Evolutionary conservation across 2,329 filamentous ascomycete genomes (phyloP).

Genomic region (Chaetomium globosum): DNA sequence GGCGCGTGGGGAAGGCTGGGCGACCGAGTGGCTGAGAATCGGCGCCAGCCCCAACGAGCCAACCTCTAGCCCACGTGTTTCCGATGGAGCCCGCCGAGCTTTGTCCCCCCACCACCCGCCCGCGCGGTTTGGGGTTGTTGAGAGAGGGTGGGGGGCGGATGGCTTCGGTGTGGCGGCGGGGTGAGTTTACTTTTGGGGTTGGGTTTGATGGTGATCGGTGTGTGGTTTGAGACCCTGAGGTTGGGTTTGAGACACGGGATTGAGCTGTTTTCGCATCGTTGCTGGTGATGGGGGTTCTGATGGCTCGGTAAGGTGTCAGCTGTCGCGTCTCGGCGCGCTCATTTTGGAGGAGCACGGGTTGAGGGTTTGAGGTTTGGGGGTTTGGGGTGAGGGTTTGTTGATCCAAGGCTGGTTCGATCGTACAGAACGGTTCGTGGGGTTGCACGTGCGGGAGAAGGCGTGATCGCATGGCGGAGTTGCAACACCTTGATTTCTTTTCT

Average conservation of each 20-base stretch:
- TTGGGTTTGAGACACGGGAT: neutral
- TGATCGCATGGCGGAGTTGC: neutral
- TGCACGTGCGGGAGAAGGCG: neutral
- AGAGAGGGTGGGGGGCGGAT: neutral
- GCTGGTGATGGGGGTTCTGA: neutral
- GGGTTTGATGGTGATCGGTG: neutral
- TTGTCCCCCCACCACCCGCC: neutral
- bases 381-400: neutral
- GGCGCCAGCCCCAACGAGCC: neutral
- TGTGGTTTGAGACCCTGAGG: neutral
- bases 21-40: neutral
- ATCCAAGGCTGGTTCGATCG: neutral
- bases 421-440: neutral
- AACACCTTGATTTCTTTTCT: neutral
- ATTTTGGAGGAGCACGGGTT: conserved; percentile 1
- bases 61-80: too few relatives aligned
- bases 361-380: too few relatives aligned
- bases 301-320: neutral
- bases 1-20: neutral
- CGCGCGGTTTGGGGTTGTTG: neutral
- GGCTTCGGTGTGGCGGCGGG: conserved; percentile 6
- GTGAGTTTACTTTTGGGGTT: neutral
- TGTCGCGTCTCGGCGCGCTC: neutral
- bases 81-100: too few relatives aligned
- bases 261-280: neutral